Conservation (phyloP, 306 rosid species). For the Dryas octopetala region DNA sequence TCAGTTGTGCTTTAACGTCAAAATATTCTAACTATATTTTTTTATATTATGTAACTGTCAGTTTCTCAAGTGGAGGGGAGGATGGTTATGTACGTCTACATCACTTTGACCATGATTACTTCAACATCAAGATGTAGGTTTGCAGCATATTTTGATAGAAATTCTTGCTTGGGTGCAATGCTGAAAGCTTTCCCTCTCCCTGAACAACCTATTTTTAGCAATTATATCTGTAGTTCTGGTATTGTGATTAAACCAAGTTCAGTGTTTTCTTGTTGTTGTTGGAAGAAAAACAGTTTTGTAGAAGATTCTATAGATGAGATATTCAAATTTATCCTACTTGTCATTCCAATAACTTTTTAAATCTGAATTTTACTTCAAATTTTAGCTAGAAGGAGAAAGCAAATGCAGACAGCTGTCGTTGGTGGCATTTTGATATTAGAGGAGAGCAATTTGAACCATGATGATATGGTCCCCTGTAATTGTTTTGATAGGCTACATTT, state of each 20-base stretch:
- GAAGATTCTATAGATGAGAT: conserved; percentile 20
- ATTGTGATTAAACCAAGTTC: conserved; percentile 8
- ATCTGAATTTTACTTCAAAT: not conserved
- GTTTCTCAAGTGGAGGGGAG: conserved; percentile 97
- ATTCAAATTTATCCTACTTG: not conserved
- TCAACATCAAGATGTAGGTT: conserved; percentile 71
- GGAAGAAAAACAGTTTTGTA: conserved; percentile 27
- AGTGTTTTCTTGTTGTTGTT: not conserved
- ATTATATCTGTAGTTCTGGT: not conserved
- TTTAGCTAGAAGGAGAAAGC: not conserved
- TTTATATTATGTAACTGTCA: conserved; percentile 19
- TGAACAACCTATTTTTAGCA: not conserved
- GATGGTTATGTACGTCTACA: conserved; percentile 93
- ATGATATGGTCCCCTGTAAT: too few species aligned
- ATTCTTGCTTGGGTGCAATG: not conserved
- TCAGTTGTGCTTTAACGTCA: not conserved
- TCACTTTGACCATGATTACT: conserved; percentile 89
- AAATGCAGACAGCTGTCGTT: not conserved
- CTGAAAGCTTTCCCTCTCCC: conserved; percentile 4
- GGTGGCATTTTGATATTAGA: not conserved
- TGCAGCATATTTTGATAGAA: conserved; percentile 18
- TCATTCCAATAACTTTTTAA: not conserved
- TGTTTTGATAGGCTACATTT: too few species aligned
- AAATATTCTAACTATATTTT: not conserved
- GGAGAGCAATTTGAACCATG: too few species aligned